These are phyloP conservation scores for Claviceps quebecensis DNA, from an alignment of 2,329 filamentous ascomycete genomes.

Conservation along the genomic window DNA sequence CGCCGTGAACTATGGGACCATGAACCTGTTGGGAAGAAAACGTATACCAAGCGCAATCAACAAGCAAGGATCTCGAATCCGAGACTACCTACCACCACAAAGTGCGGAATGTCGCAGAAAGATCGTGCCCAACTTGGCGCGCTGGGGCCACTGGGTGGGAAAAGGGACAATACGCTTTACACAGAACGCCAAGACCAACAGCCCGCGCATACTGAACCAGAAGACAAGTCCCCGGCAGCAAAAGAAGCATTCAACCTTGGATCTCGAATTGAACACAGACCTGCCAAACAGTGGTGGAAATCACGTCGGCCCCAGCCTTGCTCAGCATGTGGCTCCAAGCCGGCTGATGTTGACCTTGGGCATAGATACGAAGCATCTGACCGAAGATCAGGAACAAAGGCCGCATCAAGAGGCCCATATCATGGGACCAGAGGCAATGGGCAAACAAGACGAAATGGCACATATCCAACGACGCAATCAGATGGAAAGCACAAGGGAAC, in stretches of 20 bases:
- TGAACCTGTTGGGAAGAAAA: not conserved
- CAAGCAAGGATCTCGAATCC: not conserved
- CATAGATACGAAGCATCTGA: not conserved
- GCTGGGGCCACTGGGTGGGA: conserved; percentile 5
- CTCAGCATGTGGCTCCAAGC: conserved; percentile 1
- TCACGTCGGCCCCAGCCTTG: not conserved
- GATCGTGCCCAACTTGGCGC: not conserved
- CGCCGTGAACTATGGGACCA: not conserved
- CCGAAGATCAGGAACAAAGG: not conserved
- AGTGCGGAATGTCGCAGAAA: not conserved
- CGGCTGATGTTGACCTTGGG: conserved; percentile 3
- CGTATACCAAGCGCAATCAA: not conserved
- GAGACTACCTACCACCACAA: not conserved
- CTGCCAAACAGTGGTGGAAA: not conserved
- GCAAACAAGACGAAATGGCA: not conserved
- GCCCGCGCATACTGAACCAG: not conserved
- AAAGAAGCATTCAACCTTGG: not conserved
- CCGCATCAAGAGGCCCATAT: not conserved
- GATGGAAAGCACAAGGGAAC: not conserved
- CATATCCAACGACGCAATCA: not conserved
- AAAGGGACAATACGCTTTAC: conserved; percentile 9
- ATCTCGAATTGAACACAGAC: not conserved
- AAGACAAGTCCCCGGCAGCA: not conserved
- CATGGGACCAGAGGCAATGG: not conserved
- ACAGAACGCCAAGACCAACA: not conserved